These are phyloP conservation scores for Dothiorella sarmentorum DNA, from an alignment of 2,329 filamentous ascomycete genomes.

Conservation along the genomic window DNA sequence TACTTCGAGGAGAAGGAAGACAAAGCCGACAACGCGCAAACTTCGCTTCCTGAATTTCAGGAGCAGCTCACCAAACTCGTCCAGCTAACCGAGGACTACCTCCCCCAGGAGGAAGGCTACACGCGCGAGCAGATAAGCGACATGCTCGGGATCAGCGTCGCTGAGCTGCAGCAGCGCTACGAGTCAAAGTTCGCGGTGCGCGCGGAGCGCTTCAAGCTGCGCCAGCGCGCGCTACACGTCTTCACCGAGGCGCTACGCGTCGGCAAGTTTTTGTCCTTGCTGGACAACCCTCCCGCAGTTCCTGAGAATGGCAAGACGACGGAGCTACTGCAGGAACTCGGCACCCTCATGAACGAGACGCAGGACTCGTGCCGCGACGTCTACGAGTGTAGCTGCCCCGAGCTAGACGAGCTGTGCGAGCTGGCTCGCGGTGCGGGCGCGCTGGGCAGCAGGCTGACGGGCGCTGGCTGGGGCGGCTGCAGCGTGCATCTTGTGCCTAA, in stretches of 20 bases:
- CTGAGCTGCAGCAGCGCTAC: slow-evolving; percentile 72
- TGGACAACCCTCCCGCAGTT: slow-evolving; percentile 48
- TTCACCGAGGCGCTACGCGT: slow-evolving; percentile 87
- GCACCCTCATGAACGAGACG: slow-evolving; percentile 81
- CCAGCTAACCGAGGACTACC: slow-evolving; percentile 63
- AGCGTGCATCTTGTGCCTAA: slow-evolving; percentile 88
- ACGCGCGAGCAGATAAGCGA: slow-evolving; percentile 79
- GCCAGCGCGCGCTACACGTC: slow-evolving; percentile 84
- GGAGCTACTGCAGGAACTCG: slow-evolving; percentile 70
- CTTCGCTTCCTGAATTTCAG: slow-evolving; percentile 42
- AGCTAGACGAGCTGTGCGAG: slow-evolving; percentile 83
- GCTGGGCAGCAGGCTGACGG: slow-evolving; percentile 82
- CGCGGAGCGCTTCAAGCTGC: slow-evolving; percentile 81
- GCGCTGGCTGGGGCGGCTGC: slow-evolving; percentile 95
- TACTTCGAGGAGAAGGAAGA: slow-evolving; percentile 62
- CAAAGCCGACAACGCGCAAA: slow-evolving; percentile 48
- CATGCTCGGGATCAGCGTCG: slow-evolving; percentile 64
- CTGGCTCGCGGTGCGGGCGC: slow-evolving; percentile 76
- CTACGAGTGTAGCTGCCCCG: slow-evolving; percentile 89
- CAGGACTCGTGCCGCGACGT: slow-evolving; percentile 81
- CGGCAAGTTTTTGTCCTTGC: slow-evolving; percentile 73
- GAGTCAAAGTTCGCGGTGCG: slow-evolving; percentile 87
- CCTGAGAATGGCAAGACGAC: slow-evolving; percentile 51
- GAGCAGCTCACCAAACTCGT: slow-evolving; percentile 73
- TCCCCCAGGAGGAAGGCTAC: slow-evolving; percentile 79